Percentiles rank a stretch among this genome's conserved stretches.
Conservation (phyloP, 306 rosid species). For the Quercus cerris region DNA sequence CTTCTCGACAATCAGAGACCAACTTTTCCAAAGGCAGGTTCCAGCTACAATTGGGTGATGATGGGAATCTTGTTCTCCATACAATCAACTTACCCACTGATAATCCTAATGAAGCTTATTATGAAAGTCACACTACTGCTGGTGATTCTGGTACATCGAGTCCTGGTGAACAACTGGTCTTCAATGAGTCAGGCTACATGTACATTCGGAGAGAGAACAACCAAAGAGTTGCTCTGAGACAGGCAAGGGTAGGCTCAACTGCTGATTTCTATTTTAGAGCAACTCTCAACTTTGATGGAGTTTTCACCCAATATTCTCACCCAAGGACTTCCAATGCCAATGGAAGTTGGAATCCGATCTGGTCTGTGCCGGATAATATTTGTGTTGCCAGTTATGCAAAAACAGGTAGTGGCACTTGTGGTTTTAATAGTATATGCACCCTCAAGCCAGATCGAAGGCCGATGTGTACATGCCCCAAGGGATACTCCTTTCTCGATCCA, state of each 20-base stretch:
- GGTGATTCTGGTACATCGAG: not conserved
- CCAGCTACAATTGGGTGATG: constrained; percentile 24
- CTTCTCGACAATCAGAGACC: constrained; percentile 19
- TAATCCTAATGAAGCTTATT: constrained; percentile 25
- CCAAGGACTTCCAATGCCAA: constrained; percentile 15
- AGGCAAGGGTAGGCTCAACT: not conserved
- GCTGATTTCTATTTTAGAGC: constrained; percentile 27
- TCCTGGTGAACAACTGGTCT: constrained; percentile 30
- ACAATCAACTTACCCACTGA: constrained; percentile 32
- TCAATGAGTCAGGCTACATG: constrained; percentile 28
- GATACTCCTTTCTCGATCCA: constrained; percentile 34
- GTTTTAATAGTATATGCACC: constrained; percentile 12
- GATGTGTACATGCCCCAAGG: constrained; percentile 34
- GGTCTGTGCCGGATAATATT: constrained; percentile 31
- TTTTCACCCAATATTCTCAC: constrained; percentile 23
- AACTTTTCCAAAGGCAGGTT: constrained; percentile 41
- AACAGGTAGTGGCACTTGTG: constrained; percentile 24
- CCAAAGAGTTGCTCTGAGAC: not conserved
- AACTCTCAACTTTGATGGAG: constrained; percentile 47
- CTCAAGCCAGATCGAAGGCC: not conserved
- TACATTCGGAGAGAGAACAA: constrained; percentile 21
- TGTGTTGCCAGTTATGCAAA: accelerated
- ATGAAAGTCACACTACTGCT: not conserved
- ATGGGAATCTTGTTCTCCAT: constrained; percentile 40
- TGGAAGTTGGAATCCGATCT: constrained; percentile 21